Base-by-base conservation (phyloP, 139 green algal species). In the Picochlorum sp. region DNA sequence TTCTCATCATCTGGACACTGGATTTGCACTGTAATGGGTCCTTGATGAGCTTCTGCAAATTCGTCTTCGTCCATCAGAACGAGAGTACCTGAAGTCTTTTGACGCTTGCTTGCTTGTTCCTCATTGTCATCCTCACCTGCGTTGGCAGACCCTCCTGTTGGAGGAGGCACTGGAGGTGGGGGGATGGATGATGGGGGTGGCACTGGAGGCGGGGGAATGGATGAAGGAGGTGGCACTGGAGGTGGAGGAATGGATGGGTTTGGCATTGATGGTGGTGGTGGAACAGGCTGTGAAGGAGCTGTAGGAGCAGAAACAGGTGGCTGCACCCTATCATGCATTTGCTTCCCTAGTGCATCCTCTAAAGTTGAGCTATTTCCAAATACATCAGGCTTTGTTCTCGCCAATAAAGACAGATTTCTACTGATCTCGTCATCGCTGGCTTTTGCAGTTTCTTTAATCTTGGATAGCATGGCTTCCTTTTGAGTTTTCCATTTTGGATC, bases 401-500 rank as follows among this genome's bases (percentile, higher is more conserved):
- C 88, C 37, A 99, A 83, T 11, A 66, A 63, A 37, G 91, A 49
- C 31, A 99, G 81, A 78, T 99, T 99, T 66, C 72, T 58, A 0
- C 73, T 75, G 69, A 99, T 96, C 77, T 99, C 93, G 34, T 97
- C 91, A 70, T 99, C 91, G 21, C 50, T 67, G 13, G 93, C 68
- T 64, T 88, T 79, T 2, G 85, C 90, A 20, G 81, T 88, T 34
- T 79, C 86, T 23, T 76, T 66, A 58, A 96, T 78, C 77, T 96
- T 97, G 26, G 80, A 67, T 56, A 98, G 71, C 92, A 98, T 98
- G 14, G 82, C 78, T 54, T 97, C 87, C 15, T 84, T 84, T 83
- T 99, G 92, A 73, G 92, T 78, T 72, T 88, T 87, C 84, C 87
- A 98, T 61, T 84, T 85, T 30, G 90, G 90, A 73, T 97, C 91